Evolutionary conservation across 768 basidiomycete species (phyloP), one percentile per base, ranked within the genome.

Genomic region (Kwoniella bestiolae): DNA sequence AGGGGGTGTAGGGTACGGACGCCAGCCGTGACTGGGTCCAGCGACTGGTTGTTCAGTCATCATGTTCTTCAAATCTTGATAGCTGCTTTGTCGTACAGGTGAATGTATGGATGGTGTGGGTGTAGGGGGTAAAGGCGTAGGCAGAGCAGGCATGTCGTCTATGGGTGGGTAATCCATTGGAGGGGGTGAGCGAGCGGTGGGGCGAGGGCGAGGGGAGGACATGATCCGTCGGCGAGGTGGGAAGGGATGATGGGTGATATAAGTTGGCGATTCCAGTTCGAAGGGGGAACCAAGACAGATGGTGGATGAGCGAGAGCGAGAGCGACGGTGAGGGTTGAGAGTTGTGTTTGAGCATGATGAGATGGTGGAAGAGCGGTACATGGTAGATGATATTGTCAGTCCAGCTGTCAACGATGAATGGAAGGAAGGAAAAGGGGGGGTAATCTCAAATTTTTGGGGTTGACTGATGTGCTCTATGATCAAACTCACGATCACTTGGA

Each of bases 81-180:
- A 65, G n/a, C 56, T 64, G 29, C 56, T 63, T 31, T 46, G 56
- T 26, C 59, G 59, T 16, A 57, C 34, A 12, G 62, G 55, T 14
- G 73, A 69, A 34, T 55, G 62, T 28, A 74, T 52, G 2, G 72
- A 74, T 9, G 72, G 72, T 49, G 67, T 51, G 25, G 73, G 73
- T 47, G 73, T 74, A 18, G 73, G 73, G 18, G 73, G 73, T 38
- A 69, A 28, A 16, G 29, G 47, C 0, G 44, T 35, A 31, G 66
- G 60, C 41, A 62, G 21, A 35, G 53, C 53, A 29, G 66, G 60
- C 66, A 67, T 67, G 34, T 21, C 60, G 60, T 57, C 60, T 50
- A 28, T 31, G 3, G 31, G 25, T 23, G 31, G 26, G 21, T 35
- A 47, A n/a, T 50, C 41, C 35, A 34, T 51, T 18, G 57, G 64